Evolutionary conservation across 2,329 filamentous ascomycete species (phyloP), one percentile per base, ranked within the genome.

Genomic region (Penicillium hesseltinei): DNA sequence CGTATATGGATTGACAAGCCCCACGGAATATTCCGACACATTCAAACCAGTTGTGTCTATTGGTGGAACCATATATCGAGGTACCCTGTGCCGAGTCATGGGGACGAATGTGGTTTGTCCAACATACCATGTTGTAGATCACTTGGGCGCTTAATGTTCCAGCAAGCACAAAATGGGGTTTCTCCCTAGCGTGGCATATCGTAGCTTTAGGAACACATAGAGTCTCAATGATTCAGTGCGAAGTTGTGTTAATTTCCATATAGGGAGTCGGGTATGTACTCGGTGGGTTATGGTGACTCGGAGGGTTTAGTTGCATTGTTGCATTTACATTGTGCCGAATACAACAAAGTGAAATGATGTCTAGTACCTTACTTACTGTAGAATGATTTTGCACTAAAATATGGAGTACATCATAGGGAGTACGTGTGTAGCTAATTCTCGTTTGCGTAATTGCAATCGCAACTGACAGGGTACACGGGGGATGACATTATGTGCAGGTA

Each of bases 211-310:
- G 2, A 15, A 2, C 2, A 17, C 4, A 17, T 6, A 17, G 0
- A 2, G 23, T 3, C 19, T 2, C 4, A 1, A 5, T 1, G 1
- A 17, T 10, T 5, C 7, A 23, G n/a, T 9, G 9, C 1, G 6
- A 13, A 17, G 3, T 35, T 19, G 5, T 19, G 5, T 25, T 35
- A 11, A 5, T 6, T 11, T 35, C 4, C 2, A 35, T 11, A 1
- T 27, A 10, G 23, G 13, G 7, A 0, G 11, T 15, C 11, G 9
- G 2, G 2, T n/a, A 13, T 33, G 19, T 19, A 35, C 5, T 39
- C 15, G 11, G 46, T 19, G 5, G 13, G 21, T 0, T 17, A 43
- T n/a, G 8, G 50, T 17, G 15, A 29, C 31, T 44, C 50, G 50
- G 40, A 33, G 31, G 31, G 50, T 53, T 45, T 29, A 38, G 17